Conservation (phyloP, 805 yeast species). For the Saturnispora bothae region DNA sequence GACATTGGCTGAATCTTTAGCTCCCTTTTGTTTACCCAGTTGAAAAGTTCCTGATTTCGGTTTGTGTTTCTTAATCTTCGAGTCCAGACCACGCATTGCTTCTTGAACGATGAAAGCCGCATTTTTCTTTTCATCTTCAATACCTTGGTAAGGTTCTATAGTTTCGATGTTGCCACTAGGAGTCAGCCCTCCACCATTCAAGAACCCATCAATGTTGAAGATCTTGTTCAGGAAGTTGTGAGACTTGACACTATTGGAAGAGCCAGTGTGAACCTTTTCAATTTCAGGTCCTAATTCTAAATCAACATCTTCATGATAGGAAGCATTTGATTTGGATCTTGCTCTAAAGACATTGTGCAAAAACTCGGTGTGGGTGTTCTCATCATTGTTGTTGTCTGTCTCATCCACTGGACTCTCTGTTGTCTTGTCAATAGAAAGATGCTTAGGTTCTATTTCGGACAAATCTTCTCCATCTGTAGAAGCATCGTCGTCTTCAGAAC, state of each 20-base stretch:
- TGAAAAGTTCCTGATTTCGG: constrained; percentile 2
- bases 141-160: constrained; percentile 1
- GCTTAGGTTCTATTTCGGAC: not conserved
- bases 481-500: constrained; percentile 18
- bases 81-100: constrained; percentile 3
- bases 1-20: not conserved
- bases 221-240: constrained; percentile 10
- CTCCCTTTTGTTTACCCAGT: not conserved
- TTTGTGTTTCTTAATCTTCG: too few relatives aligned
- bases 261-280: not conserved
- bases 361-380: not conserved
- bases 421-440: not conserved
- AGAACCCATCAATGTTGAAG: constrained; percentile 11
- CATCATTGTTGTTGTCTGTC: not conserved
- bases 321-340: constrained; percentile 9
- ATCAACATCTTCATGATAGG: constrained; percentile 1
- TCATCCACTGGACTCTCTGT: not conserved
- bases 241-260: not conserved
- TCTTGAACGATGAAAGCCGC: constrained; percentile 40
- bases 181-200: constrained; percentile 12
- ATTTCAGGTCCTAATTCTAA: constrained; percentile 1
- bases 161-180: constrained; percentile 8
- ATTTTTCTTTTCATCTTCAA: constrained; percentile 36
- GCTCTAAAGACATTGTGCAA: constrained; percentile 7
- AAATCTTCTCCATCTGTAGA: constrained; percentile 18